Evolutionary conservation across 441 rosid genomes (phyloP), one percentile per base, ranked within the genome.

Genomic region (Bocquillonia castaneifolia): DNA sequence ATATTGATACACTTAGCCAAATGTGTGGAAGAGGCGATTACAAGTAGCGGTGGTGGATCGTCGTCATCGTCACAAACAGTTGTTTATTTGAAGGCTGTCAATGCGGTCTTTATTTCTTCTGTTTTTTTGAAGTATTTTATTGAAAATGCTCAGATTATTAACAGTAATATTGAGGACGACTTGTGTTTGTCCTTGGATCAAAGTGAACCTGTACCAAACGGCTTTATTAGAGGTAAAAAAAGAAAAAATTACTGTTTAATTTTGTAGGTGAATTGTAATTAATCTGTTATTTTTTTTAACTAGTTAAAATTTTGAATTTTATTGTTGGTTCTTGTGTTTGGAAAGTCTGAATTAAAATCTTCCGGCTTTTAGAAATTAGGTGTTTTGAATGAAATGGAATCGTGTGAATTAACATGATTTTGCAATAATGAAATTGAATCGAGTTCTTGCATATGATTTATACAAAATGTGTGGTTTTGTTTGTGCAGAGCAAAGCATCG

Each of bases 51-150:
- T 68, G 78, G 6, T 2, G 50, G 3, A 45, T 8, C 20, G 6
- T 18, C 72, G 48, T 72, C 82, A 9, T 70, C 84, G 34, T 18
- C 77, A 10, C 9, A n/a, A n/a, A n/a, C 47, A 42, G 15, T 42
- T 42, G 75, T 76, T 60, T 86, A 76, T 78, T 53, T 56, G 74
- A 92, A 83, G 87, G 95, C 90, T 52, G 73, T 84, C 61, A 95
- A 95, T 72, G 97, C 92, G 1, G 80, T 88, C 25, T 86, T 81
- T 77, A 82, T 95, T 70, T 83, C 97, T 17, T 88, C 96, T 10
- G 91, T 92, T 66, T 95, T 95, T 72, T 71, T 90, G 77, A 95
- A 92, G 84, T 72, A 86, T 73, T 76, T 85, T 64, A 81, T 89
- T 67, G 97, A 92, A 78, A 95, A 82, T 78, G 69, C 87, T 1